phyloP scores from a whole-genome alignment of 495 filamentous ascomycete genomes.

The Cercophora scortea region DNA sequence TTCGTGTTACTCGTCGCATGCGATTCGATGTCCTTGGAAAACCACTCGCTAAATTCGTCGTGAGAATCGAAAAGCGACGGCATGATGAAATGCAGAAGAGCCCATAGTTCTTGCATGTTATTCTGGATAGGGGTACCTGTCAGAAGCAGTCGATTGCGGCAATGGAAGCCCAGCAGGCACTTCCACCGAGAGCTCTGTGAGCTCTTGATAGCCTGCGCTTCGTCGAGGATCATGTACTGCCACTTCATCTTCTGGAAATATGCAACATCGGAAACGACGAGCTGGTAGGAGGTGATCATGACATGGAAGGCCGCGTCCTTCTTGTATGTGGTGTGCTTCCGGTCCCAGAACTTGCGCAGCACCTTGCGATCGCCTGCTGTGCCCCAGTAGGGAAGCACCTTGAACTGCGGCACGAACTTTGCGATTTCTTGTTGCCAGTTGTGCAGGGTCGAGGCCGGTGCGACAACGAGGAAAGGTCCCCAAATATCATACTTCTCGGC shows the following conservation, averaged over 20 bases:
- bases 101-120: slow-evolving; percentile 99
- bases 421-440: slow-evolving; percentile 99
- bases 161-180: slow-evolving; percentile 85
- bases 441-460: slow-evolving; percentile 91
- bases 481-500: slow-evolving; percentile 96
- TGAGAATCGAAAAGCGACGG: slow-evolving; percentile 96
- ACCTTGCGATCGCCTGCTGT: slow-evolving; percentile 91
- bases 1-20: slow-evolving; percentile 98
- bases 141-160: slow-evolving; percentile 87
- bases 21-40: slow-evolving; percentile 98
- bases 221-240: slow-evolving; percentile 99
- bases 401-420: slow-evolving; percentile 86
- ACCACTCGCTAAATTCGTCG: slow-evolving; percentile 99
- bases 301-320: slow-evolving; percentile 93
- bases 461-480: slow-evolving; percentile 96
- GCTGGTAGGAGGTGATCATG: slow-evolving; percentile 91
- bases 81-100: slow-evolving; percentile 98
- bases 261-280: slow-evolving; percentile 88
- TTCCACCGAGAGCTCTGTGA: slow-evolving; percentile 97
- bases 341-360: slow-evolving; percentile 96
- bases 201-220: slow-evolving; percentile 98
- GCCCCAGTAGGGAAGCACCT: slow-evolving; percentile 96
- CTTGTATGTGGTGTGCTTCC: slow-evolving; percentile 91
- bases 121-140: slow-evolving; percentile 99
- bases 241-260: slow-evolving; percentile 99